Percentiles rank a stretch among this genome's conserved stretches.
These are phyloP conservation scores for Colletotrichum sojae DNA, from an alignment of 2,329 filamentous ascomycete genomes.

Conservation along the genomic window DNA sequence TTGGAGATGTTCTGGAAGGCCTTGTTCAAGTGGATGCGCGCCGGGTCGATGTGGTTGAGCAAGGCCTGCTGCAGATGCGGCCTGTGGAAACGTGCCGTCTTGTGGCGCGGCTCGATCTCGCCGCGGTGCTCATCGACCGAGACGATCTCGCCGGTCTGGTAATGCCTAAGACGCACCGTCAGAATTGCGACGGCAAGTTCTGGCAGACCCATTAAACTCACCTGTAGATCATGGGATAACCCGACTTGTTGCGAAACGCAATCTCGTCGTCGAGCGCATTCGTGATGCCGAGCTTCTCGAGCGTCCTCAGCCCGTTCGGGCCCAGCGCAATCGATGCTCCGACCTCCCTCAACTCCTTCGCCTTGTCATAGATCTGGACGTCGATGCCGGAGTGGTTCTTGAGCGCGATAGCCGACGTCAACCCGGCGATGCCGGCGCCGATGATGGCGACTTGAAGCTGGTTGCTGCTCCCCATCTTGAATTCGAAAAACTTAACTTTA, in stretches of 20 bases:
- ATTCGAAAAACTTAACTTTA: not conserved
- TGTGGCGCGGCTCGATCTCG: slow-evolving; percentile 53
- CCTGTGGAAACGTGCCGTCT: slow-evolving; percentile 62
- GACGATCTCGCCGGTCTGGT: slow-evolving; percentile 59
- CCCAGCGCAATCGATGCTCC: slow-evolving; percentile 65
- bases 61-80: slow-evolving; percentile 65
- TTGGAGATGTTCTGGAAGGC: slow-evolving; percentile 53
- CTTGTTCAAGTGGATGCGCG: slow-evolving; percentile 60
- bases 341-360: slow-evolving; percentile 61
- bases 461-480: slow-evolving; percentile 11
- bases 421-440: slow-evolving; percentile 66
- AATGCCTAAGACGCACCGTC: slow-evolving; percentile 50
- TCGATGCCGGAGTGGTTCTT: slow-evolving; percentile 56
- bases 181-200: not conserved
- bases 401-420: slow-evolving; percentile 63
- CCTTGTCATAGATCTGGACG: slow-evolving; percentile 65
- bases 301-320: slow-evolving; percentile 66
- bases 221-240: slow-evolving; percentile 62
- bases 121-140: slow-evolving; percentile 59
- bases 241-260: slow-evolving; percentile 57
- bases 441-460: slow-evolving; percentile 60
- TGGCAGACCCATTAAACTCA: slow-evolving; percentile 40
- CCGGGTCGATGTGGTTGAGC: slow-evolving; percentile 57
- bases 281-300: slow-evolving; percentile 64
- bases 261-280: slow-evolving; percentile 59